Evolutionary conservation across 2,329 filamentous ascomycete species (phyloP).

Genomic region (Ophiostoma montium): DNA sequence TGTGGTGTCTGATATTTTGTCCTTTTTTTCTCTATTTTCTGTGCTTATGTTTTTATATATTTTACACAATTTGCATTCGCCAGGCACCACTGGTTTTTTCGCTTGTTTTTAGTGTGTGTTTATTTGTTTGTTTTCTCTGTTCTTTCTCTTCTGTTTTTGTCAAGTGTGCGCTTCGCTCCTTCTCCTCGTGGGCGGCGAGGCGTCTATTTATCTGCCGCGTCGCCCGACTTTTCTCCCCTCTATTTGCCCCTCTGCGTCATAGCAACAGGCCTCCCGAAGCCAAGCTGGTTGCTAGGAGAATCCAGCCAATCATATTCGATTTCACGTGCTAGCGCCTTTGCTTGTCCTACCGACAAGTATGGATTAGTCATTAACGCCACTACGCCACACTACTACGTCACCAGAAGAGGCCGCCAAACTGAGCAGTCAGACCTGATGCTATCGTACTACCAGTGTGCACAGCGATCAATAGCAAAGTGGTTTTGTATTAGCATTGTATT

Average conservation of each 20-base stretch:
- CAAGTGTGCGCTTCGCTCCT: background rate
- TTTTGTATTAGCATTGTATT: no score
- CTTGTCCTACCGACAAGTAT: background rate
- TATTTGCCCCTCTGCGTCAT: conserved; percentile 2
- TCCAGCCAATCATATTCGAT: background rate
- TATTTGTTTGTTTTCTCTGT: background rate
- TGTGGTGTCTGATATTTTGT: background rate
- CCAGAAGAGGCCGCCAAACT: background rate
- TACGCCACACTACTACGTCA: background rate
- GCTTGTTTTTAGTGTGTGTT: background rate
- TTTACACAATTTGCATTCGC: background rate
- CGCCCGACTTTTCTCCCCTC: background rate
- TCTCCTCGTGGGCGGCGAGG: background rate
- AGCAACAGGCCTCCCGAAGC: conserved; percentile 2
- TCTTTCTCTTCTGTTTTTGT: background rate
- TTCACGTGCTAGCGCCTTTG: background rate
- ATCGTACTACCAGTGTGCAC: no score
- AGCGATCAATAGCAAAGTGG: no score
- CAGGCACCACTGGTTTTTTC: background rate
- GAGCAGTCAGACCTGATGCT: no score
- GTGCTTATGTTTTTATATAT: background rate
- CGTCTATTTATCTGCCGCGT: background rate
- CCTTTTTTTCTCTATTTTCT: background rate
- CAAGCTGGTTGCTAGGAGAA: background rate
- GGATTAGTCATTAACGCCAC: background rate